A percentile compares a stretch with the other conserved stretches of the same genome.
phyloP scores from a whole-genome alignment of 2,329 filamentous ascomycete species.

The Exophiala aquamarina region DNA sequence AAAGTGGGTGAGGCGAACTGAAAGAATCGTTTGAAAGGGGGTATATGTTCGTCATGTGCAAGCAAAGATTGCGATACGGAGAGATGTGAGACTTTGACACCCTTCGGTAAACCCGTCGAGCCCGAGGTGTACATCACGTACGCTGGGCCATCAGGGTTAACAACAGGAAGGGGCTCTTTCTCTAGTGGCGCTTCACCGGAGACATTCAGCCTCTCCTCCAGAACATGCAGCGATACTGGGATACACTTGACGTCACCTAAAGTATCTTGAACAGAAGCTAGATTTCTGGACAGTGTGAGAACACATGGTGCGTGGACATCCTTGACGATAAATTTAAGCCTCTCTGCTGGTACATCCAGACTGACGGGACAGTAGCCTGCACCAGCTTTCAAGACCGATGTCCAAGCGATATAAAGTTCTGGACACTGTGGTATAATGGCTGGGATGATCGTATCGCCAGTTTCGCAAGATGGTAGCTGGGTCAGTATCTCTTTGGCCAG shows the following conservation, averaged over 20 bases:
- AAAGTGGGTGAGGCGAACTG: constrained; percentile 93
- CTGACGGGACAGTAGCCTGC: constrained; percentile 84
- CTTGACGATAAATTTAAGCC: constrained; percentile 75
- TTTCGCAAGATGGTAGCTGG: constrained; percentile 22
- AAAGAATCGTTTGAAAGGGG: constrained; percentile 73
- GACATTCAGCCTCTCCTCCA: neutral
- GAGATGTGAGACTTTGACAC: constrained; percentile 76
- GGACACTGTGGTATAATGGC: constrained; percentile 75
- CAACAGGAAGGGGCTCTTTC: constrained; percentile 29
- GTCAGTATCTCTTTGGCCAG: constrained; percentile 15
- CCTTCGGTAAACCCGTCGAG: constrained; percentile 85
- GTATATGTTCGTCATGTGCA: constrained; percentile 77
- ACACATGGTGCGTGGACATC: constrained; percentile 72
- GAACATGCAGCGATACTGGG: constrained; percentile 36
- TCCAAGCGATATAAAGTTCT: constrained; percentile 72
- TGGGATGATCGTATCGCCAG: constrained; percentile 58
- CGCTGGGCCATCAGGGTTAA: constrained; percentile 51
- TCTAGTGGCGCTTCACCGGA: neutral
- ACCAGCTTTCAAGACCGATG: constrained; percentile 78
- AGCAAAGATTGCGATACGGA: constrained; percentile 80
- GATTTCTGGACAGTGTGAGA: constrained; percentile 55
- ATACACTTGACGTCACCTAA: constrained; percentile 34
- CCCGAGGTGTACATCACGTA: constrained; percentile 96
- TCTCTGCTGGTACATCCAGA: constrained; percentile 72
- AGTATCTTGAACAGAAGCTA: constrained; percentile 26